Conservation (phyloP, 176 grass and related monocot species). For the Puccinellia tenuiflora region DNA sequence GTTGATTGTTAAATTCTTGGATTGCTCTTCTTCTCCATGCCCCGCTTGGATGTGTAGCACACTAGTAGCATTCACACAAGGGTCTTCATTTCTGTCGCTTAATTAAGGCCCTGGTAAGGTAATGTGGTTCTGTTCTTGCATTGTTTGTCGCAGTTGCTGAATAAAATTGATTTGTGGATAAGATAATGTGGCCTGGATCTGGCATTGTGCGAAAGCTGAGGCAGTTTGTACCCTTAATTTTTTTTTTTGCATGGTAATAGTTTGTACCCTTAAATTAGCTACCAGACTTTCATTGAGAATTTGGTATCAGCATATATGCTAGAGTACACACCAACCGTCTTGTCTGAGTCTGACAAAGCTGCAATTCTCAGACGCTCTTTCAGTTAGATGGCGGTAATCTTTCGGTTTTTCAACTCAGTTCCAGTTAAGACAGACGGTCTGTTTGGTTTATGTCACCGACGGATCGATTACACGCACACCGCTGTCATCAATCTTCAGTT, state of each 20-base stretch:
- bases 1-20: background rate
- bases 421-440: background rate
- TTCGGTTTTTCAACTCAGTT: too few relatives aligned
- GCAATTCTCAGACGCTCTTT: background rate
- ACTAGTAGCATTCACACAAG: background rate
- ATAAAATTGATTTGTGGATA: background rate
- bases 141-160: background rate
- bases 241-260: too few relatives aligned
- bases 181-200: background rate
- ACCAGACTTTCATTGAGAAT: background rate
- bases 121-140: background rate
- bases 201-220: background rate
- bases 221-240: too few relatives aligned
- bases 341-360: background rate
- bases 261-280: background rate
- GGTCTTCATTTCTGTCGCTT: background rate
- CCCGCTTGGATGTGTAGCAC: background rate
- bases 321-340: background rate
- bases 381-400: background rate
- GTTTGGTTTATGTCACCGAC: background rate
- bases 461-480: background rate
- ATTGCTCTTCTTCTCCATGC: background rate
- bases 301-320: background rate
- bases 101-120: background rate
- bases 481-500: background rate